Evolutionary conservation across 1,284 basidiomycete genomes (phyloP).

Genomic region (Trichosporon sp.): DNA sequence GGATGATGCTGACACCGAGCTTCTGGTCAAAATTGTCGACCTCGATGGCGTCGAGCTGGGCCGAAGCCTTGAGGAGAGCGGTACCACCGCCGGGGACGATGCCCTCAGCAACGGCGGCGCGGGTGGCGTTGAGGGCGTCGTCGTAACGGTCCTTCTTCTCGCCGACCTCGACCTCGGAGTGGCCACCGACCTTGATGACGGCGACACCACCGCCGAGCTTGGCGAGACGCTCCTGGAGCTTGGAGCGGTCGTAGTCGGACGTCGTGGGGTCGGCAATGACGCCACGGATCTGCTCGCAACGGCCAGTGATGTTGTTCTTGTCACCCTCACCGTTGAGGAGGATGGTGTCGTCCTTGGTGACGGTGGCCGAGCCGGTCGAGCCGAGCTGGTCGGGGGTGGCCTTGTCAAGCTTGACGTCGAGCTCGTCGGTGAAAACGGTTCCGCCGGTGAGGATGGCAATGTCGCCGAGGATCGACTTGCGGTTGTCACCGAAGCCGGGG

Average conservation of each 20-base stretch:
- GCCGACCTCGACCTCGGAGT: constrained; percentile 91
- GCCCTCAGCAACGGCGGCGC: constrained; percentile 97
- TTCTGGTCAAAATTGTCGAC: constrained; percentile 97
- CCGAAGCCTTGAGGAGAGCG: constrained; percentile 76
- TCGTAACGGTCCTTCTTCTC: constrained; percentile 99
- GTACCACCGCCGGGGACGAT: constrained; percentile 95
- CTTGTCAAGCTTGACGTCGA: constrained; percentile 96
- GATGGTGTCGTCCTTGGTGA: constrained; percentile 99
- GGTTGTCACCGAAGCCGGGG: constrained; percentile 98
- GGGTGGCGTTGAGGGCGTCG: constrained; percentile 94
- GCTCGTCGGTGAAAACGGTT: constrained; percentile 96
- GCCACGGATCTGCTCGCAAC: constrained; percentile 92
- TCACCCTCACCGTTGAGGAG: constrained; percentile 89
- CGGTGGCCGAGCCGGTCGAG: constrained; percentile 84
- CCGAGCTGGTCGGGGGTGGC: constrained; percentile 89
- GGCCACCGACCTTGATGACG: constrained; percentile 96
- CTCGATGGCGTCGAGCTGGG: constrained; percentile 74
- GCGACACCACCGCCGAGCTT: constrained; percentile 96
- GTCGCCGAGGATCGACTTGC: constrained; percentile 96
- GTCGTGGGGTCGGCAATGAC: constrained; percentile 82
- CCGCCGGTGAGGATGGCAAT: constrained; percentile 95
- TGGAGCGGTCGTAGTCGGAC: constrained; percentile 90
- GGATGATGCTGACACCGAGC: constrained; percentile 92
- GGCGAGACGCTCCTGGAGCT: constrained; percentile 94
- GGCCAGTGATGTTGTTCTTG: constrained; percentile 79